Evolutionary conservation across 73 alveolate species (phyloP).

Genomic region (Paramecium bursaria): DNA sequence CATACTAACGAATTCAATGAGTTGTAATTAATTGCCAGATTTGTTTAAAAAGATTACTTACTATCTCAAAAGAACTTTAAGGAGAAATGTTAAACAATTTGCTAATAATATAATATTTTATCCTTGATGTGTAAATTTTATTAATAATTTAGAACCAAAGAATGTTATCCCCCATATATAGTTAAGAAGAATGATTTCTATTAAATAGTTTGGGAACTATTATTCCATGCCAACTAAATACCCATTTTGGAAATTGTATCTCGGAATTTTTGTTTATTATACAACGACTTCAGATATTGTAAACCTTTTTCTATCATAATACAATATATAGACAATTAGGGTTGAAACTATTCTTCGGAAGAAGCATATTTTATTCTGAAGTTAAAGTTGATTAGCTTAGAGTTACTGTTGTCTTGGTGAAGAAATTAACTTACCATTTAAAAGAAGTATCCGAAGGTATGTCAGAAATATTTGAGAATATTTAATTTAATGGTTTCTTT

Average conservation of each 20-base stretch:
- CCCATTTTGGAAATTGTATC: not conserved
- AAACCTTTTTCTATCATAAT: not conserved
- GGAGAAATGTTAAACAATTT: no score
- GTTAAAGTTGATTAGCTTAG: not conserved
- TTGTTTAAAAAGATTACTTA: no score
- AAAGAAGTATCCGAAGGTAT: not conserved
- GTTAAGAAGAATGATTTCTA: not conserved
- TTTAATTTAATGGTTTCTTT: constrained; percentile 13
- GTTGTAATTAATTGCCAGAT: no score
- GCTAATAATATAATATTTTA: no score
- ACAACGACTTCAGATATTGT: constrained; percentile 12
- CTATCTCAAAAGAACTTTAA: no score
- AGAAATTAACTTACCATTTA: not conserved
- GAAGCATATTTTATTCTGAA: not conserved
- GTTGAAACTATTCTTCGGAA: not conserved
- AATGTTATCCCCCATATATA: constrained; percentile 49
- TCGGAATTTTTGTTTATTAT: not conserved
- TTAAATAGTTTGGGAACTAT: not conserved
- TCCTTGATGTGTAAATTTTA: no score
- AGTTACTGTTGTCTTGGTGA: not conserved
- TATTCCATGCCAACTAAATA: not conserved
- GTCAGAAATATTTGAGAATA: not conserved
- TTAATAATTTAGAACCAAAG: no score
- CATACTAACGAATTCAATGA: no score
- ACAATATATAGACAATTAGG: not conserved